Evolutionary conservation across 495 filamentous ascomycete genomes (phyloP).

Genomic region (Neurospora terricola): DNA sequence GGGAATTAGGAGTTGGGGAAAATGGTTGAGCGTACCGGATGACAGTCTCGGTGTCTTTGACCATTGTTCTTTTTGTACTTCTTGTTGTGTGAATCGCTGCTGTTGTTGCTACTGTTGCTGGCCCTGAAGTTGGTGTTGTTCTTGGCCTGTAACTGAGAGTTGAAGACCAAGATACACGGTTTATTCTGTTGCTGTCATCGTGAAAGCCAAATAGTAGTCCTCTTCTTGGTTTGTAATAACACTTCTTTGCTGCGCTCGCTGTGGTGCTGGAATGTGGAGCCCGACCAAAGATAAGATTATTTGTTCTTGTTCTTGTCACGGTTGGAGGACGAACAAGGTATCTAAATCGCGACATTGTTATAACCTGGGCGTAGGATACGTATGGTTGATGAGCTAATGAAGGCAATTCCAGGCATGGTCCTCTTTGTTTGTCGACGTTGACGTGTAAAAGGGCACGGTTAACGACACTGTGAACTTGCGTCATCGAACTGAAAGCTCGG

Average conservation of each 20-base stretch:
- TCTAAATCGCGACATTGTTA: neutral
- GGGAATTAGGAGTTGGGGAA: too few relatives aligned
- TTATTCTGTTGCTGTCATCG: neutral
- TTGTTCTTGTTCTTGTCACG: neutral
- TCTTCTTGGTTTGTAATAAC: neutral
- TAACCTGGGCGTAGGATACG: neutral
- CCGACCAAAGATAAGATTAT: neutral
- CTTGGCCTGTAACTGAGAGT: neutral
- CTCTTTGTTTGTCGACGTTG: neutral
- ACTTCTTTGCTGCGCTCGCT: neutral
- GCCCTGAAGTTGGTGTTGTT: neutral
- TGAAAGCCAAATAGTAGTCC: neutral
- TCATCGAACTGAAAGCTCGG: neutral
- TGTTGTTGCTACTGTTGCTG: neutral
- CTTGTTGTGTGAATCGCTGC: neutral
- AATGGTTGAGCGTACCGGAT: neutral
- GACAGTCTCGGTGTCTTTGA: slow-evolving; percentile 5
- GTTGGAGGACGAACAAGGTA: neutral
- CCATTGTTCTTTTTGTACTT: neutral
- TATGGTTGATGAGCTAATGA: neutral
- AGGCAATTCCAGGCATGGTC: neutral
- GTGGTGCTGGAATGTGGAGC: neutral
- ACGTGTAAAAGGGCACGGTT: neutral
- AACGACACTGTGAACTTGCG: neutral
- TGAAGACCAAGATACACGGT: neutral